Base-by-base conservation (phyloP, 225 moss, liverwort and hornwort species). In the Climacium dendroides region DNA sequence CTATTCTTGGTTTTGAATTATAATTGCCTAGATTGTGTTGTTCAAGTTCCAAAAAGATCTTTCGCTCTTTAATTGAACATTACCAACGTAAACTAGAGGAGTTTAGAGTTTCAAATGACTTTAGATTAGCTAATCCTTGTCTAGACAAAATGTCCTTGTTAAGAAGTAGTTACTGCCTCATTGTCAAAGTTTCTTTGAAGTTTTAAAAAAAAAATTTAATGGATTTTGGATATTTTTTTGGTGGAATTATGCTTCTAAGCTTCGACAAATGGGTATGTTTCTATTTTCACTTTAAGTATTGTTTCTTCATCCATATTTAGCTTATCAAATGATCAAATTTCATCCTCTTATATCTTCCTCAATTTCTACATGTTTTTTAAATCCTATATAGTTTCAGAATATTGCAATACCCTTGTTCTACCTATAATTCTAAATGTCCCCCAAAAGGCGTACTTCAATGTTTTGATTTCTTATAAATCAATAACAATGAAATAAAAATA, bases 31-130 rank as follows among this genome's bases (percentile, higher is more conserved):
- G 15, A 70, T 7, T 0, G 3, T 15, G 2, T 70, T 70, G 8
- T 25, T 70, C 1, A 15, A 41, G 15, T 25, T 41, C 26, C 5
- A 8, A 15, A 9, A 25, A 41, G 15, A 70, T 70, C 1, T 25
- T 1, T 1, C 1, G 15, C 1, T 69, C 7, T 4, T 7, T 39
- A 35, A 14, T 69, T 25, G 41, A 25, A 69, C 24, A 69, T 25
- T 69, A 1, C 8, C 14, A 39, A 3, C 0, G 3, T 39, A 3
- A 69, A 24, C 24, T 41, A 24, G 25, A 39, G 0, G 3, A 24
- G 2, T 39, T 69, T 14, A 24, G 39, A 69, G 13, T 8, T 24
- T 41, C 0, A 22, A 0, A 25, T 39, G 69, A 24, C 25, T 39
- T 24, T 15, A n/a, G n/a, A n/a, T n/a, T n/a, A n/a, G n/a, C n/a